Evolutionary conservation across 352 stramenopile species (phyloP).

Genomic region (Phytophthora citrophthora): DNA sequence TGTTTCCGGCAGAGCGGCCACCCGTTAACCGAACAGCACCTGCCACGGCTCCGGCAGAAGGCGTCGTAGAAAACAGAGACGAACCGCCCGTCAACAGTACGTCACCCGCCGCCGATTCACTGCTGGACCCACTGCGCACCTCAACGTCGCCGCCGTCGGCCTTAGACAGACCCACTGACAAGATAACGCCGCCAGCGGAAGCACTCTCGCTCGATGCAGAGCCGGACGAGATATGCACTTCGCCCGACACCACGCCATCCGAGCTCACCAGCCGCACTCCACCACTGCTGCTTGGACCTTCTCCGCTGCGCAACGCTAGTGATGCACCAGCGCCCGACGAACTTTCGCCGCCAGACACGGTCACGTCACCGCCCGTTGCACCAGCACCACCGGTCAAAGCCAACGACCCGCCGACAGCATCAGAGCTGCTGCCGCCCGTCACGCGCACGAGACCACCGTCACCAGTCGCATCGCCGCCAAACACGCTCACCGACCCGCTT

Average conservation of each 20-base stretch:
- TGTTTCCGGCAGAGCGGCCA: conserved; percentile 14
- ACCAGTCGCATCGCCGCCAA: conserved; percentile 11
- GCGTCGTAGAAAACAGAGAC: conserved; percentile 5
- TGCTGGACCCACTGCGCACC: conserved; percentile 12
- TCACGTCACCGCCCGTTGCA: conserved; percentile 13
- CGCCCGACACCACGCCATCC: conserved; percentile 10
- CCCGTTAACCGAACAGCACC: conserved; percentile 16
- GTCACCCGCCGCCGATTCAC: conserved; percentile 8
- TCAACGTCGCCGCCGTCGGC: conserved; percentile 14
- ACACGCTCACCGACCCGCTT: conserved; percentile 30
- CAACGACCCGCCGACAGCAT: conserved; percentile 5
- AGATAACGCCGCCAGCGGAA: conserved; percentile 6
- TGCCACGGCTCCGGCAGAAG: conserved; percentile 8
- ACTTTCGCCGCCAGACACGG: conserved; percentile 21
- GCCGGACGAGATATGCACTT: conserved; percentile 20
- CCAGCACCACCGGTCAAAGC: conserved; percentile 19
- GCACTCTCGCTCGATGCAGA: conserved; percentile 3
- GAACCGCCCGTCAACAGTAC: conserved; percentile 21
- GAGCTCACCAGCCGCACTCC: conserved; percentile 16
- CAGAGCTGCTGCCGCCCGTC: conserved; percentile 9
- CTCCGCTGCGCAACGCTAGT: conserved; percentile 18
- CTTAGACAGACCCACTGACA: conserved; percentile 18
- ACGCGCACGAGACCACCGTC: conserved; percentile 10
- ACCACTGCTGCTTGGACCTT: conserved; percentile 21
- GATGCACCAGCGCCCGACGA: conserved; percentile 9